Conservation (phyloP, 163 green algal species). For the Scenedesmus sp. region DNA sequence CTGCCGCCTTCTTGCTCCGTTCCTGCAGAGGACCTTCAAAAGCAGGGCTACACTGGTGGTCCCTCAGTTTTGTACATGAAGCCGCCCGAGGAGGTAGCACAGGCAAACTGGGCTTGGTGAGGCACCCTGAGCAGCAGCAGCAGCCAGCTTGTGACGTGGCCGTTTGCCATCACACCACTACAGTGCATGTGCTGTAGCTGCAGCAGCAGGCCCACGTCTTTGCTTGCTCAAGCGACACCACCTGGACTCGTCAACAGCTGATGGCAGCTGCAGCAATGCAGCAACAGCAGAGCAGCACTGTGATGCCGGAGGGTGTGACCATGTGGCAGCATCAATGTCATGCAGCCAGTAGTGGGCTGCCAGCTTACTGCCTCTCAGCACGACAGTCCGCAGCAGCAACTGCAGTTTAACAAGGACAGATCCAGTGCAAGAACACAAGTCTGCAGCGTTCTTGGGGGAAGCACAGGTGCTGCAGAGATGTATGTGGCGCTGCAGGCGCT, state of each 20-base stretch:
- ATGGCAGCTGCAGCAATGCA: no score
- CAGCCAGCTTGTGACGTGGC: not conserved
- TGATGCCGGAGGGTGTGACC: no score
- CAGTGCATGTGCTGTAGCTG: not conserved
- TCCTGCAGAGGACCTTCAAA: conserved; percentile 34
- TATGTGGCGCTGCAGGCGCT: no score
- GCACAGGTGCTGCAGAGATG: no score
- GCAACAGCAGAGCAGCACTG: no score
- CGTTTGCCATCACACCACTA: not conserved
- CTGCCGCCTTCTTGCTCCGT: not conserved
- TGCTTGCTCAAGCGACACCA: no score
- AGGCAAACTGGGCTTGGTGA: conserved; percentile 45
- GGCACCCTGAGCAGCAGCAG: not conserved
- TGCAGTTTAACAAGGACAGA: not conserved
- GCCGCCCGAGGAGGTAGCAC: conserved; percentile 32
- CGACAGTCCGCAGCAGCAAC: not conserved
- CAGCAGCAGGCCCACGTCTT: no score
- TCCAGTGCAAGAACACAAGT: not conserved
- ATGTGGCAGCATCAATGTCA: no score
- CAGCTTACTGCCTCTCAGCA: not conserved
- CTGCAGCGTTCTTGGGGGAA: not conserved
- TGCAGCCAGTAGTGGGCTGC: no score
- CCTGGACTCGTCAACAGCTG: not conserved
- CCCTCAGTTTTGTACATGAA: conserved; percentile 54
- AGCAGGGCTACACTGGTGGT: conserved; percentile 33